phyloP scores from a whole-genome alignment of 495 filamentous ascomycete genomes.

The Aspergillus coremiiformis region DNA sequence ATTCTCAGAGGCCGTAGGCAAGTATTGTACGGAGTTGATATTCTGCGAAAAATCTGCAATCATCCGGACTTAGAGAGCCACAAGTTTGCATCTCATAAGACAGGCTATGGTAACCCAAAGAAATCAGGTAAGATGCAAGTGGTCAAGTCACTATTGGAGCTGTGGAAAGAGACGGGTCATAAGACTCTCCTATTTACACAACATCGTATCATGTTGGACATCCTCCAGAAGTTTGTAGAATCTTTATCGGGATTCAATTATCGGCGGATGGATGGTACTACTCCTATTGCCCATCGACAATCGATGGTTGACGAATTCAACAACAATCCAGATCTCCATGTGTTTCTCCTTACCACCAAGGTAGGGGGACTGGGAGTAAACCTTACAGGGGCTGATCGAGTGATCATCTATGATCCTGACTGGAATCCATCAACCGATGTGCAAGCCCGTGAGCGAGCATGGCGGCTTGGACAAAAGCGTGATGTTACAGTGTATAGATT shows the following conservation, averaged over 20 bases:
- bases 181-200: conserved; percentile 90
- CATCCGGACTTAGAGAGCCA: conserved; percentile 83
- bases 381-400: conserved; percentile 86
- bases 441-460: conserved; percentile 92
- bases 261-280: conserved; percentile 87
- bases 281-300: conserved; percentile 75
- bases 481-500: conserved; percentile 91
- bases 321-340: conserved; percentile 62
- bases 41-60: conserved; percentile 93
- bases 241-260: conserved; percentile 63
- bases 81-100: conserved; percentile 46
- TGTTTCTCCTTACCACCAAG: conserved; percentile 90
- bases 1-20: conserved; percentile 70
- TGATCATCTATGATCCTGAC: conserved; percentile 96
- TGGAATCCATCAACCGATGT: conserved; percentile 95
- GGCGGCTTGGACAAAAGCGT: conserved; percentile 89
- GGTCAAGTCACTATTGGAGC: conserved; percentile 68
- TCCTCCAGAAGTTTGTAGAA: conserved; percentile 72
- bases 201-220: conserved; percentile 86
- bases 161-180: conserved; percentile 82
- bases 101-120: conserved; percentile 59
- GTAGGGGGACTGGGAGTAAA: conserved; percentile 93
- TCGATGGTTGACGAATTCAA: conserved; percentile 88
- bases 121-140: conserved; percentile 96
- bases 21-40: conserved; percentile 80